Percentiles rank a stretch among this genome's conserved stretches.
These are phyloP conservation scores for Mortierella sp. DNA, from an alignment of 371 early-diverging fungal genomes.

Conservation along the genomic window DNA sequence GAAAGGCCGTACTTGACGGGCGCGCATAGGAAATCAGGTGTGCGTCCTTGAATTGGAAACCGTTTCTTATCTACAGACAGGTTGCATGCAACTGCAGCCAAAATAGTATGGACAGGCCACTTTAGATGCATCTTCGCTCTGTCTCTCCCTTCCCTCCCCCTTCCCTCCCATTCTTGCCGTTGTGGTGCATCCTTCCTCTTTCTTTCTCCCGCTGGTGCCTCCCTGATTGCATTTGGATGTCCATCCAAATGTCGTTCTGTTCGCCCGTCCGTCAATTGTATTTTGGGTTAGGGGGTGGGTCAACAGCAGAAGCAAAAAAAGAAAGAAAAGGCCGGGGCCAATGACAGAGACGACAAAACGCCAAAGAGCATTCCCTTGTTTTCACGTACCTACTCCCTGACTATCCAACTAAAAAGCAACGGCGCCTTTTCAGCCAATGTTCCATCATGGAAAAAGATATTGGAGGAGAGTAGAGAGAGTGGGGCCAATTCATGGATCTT, in stretches of 20 bases:
- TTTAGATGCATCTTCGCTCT: neutral
- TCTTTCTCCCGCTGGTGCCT: neutral
- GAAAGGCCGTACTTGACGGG: neutral
- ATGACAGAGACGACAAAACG: neutral
- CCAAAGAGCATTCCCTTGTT: neutral
- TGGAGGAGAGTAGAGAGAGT: neutral
- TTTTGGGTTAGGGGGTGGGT: slow-evolving; percentile 13
- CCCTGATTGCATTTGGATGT: neutral
- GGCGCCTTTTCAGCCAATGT: neutral
- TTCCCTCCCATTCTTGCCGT: neutral
- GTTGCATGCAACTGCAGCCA: neutral
- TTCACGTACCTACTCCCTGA: no score
- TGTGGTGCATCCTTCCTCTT: neutral
- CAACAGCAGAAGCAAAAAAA: neutral
- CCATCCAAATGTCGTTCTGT: neutral
- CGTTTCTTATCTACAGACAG: neutral
- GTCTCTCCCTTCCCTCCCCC: neutral
- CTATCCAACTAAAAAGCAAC: neutral
- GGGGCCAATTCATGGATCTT: neutral
- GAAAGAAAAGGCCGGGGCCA: neutral
- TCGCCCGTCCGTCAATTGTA: neutral
- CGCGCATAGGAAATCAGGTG: neutral
- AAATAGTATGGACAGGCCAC: neutral
- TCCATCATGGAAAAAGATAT: neutral
- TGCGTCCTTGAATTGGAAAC: neutral